Evolutionary conservation across 2,329 filamentous ascomycete species (phyloP).

Genomic region (Aspergillus fumigatus): DNA sequence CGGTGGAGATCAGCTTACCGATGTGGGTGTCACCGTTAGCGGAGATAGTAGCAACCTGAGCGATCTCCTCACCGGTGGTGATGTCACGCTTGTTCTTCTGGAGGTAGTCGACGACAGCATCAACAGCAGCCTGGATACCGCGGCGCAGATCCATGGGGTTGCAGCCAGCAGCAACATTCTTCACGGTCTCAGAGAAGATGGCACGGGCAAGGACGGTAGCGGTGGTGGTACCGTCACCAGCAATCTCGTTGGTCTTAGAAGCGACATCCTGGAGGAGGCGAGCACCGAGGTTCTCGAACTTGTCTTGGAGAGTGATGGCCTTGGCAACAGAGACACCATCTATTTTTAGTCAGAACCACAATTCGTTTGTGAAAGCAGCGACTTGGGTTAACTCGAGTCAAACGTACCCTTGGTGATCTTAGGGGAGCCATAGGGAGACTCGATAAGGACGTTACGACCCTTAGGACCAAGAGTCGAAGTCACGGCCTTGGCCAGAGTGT

Average conservation of each 20-base stretch:
- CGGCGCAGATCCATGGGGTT: constrained; percentile 99
- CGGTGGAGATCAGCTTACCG: constrained; percentile 90
- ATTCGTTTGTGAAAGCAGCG: constrained; percentile 1
- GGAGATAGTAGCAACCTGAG: constrained; percentile 96
- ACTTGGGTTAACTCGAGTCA: neutral
- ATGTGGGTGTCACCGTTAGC: constrained; percentile 96
- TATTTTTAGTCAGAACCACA: constrained; percentile 35
- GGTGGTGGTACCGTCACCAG: constrained; percentile 97
- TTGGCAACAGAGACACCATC: constrained; percentile 87
- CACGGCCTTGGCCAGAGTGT: constrained; percentile 93
- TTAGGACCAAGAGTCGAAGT: constrained; percentile 95
- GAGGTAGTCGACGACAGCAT: constrained; percentile 89
- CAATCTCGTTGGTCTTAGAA: constrained; percentile 98
- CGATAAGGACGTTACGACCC: constrained; percentile 96
- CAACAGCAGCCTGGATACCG: constrained; percentile 94
- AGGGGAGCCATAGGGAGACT: constrained; percentile 96
- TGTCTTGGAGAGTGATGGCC: constrained; percentile 91
- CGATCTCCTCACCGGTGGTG: constrained; percentile 94
- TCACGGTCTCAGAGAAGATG: constrained; percentile 99
- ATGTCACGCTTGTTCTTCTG: constrained; percentile 97
- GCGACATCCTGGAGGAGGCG: constrained; percentile 96
- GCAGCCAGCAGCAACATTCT: constrained; percentile 98
- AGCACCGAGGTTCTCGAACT: constrained; percentile 99
- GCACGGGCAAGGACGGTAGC: constrained; percentile 94
- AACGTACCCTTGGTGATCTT: constrained; percentile 97